phyloP scores from a whole-genome alignment of 352 stramenopile species.

The Blastocystis sp. region DNA sequence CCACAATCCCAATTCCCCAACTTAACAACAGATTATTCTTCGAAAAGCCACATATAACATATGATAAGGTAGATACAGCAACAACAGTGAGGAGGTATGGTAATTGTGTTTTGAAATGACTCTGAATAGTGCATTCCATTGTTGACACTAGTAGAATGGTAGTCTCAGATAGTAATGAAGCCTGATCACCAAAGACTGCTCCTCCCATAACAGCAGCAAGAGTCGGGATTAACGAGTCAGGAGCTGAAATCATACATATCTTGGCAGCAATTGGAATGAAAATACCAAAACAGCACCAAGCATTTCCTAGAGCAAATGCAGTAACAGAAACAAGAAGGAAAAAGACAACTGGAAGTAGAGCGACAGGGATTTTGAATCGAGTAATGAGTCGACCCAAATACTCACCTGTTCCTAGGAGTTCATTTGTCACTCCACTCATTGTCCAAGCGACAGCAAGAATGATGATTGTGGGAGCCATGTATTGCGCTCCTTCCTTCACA shows the following conservation, averaged over 20 bases:
- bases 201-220: constrained; percentile 68
- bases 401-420: constrained; percentile 49
- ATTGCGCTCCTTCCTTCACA: constrained; percentile 46
- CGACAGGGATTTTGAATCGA: constrained; percentile 31
- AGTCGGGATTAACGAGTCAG: constrained; percentile 11
- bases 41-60: constrained; percentile 42
- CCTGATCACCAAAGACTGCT: constrained; percentile 79
- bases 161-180: constrained; percentile 82
- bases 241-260: constrained; percentile 26
- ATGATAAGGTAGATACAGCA: not conserved
- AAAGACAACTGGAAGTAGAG: constrained; percentile 22
- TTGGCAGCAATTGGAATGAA: constrained; percentile 58
- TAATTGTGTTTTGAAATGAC: constrained; percentile 47
- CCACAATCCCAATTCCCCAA: not conserved
- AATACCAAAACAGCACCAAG: constrained; percentile 58
- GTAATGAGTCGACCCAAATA: constrained; percentile 46
- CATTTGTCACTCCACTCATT: constrained; percentile 54
- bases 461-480: constrained; percentile 57
- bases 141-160: constrained; percentile 66
- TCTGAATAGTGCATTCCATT: constrained; percentile 55
- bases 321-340: constrained; percentile 36
- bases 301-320: constrained; percentile 53
- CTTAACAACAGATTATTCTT: constrained; percentile 19
- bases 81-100: constrained; percentile 24
- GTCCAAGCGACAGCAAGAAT: constrained; percentile 58